phyloP scores from a whole-genome alignment of 805 yeast species.

The Candida nanaspora region DNA sequence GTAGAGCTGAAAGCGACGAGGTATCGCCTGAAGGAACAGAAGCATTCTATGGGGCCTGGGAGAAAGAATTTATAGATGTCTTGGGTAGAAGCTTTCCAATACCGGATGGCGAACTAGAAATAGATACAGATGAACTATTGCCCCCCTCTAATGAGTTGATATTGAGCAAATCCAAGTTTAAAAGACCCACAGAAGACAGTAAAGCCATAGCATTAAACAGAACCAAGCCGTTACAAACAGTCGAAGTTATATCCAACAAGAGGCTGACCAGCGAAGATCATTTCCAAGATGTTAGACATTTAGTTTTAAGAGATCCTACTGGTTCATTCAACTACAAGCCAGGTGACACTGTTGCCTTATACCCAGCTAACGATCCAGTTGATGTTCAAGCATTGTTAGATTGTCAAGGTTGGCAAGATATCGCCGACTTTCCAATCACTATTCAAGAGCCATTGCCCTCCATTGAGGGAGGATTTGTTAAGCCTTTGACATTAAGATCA shows the following conservation, averaged over 20 bases:
- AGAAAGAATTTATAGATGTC: constrained; percentile 34
- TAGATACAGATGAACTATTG: constrained; percentile 29
- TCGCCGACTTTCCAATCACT: constrained; percentile 55
- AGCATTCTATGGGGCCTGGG: constrained; percentile 73
- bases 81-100: constrained; percentile 28
- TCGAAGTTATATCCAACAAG: constrained; percentile 40
- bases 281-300: constrained; percentile 82
- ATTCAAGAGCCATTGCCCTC: constrained; percentile 30
- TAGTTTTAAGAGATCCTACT: constrained; percentile 32
- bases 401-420: constrained; percentile 64
- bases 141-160: constrained; percentile 28
- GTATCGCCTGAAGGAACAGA: constrained; percentile 71
- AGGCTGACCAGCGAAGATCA: constrained; percentile 67
- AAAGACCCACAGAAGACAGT: constrained; percentile 21
- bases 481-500: constrained; percentile 59
- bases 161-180: constrained; percentile 22
- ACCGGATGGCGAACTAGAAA: constrained; percentile 20
- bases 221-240: constrained; percentile 21
- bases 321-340: constrained; percentile 40
- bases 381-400: constrained; percentile 61
- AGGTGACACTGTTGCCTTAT: constrained; percentile 77
- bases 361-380: constrained; percentile 60
- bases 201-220: constrained; percentile 25
- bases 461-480: constrained; percentile 56
- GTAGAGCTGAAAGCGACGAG: constrained; percentile 87